Evolutionary conservation across 2,329 filamentous ascomycete species (phyloP), one percentile per base, ranked within the genome.

Genomic region (Onygenales sp.): DNA sequence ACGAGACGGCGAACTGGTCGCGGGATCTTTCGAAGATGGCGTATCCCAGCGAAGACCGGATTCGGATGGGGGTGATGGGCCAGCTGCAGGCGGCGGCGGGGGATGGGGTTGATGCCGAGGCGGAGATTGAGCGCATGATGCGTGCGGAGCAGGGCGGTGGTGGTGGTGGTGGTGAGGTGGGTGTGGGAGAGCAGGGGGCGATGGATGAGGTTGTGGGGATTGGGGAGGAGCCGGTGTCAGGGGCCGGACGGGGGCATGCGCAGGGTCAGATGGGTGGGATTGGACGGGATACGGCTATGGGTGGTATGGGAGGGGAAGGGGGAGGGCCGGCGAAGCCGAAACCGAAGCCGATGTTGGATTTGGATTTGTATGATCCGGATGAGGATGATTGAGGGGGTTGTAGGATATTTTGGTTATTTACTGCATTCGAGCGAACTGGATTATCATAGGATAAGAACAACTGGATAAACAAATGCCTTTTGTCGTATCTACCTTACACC

Each of bases 81-180:
- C 71, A 73, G 54, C 61, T 75, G 42, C 71, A 74, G 53, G 59
- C 71, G 6, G 63, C 68, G 4, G 65, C 65, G 17, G 59, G 77
- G 51, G 65, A 93, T 74, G 62, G 87, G 64, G 54, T 76, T 70
- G 63, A 88, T 73, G 53, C 84, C 72, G 66, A 82, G 61, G 63
- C 62, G 46, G 72, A 74, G 56, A 67, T 74, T 10, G 70, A 73
- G 42, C 63, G 68, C 43, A 51, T 74, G 56, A 65, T 75, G 11
- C 10, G 85, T 77, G 32, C 84, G 67, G 45, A 85, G 74, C 49
- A 79, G 76, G 61, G 86, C 65, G 56, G 79, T 67, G 57, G 78
- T 64, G 61, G 70, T 69, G 56, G 69, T 61, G 2, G 17, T 77
- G 74, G 68, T 67, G 48, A 62, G 67, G 49, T 69, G 67, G 39